These are phyloP conservation scores for Irpex sp. DNA, from an alignment of 1,284 basidiomycete species.

Conservation along the genomic window DNA sequence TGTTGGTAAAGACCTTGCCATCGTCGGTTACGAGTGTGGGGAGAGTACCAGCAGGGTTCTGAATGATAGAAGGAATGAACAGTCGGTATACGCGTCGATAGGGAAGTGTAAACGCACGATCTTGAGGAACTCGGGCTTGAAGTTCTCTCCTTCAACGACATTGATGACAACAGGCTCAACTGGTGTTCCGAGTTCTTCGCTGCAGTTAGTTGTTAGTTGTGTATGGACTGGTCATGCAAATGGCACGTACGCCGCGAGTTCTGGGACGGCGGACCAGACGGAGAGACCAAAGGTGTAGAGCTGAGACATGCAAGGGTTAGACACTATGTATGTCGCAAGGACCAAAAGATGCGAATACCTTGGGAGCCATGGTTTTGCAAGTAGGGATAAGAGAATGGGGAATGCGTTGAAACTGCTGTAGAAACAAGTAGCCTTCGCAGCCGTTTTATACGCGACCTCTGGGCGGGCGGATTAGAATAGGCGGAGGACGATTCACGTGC, in stretches of 20 bases:
- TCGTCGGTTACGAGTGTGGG: conserved; percentile 45
- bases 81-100: not conserved
- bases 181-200: conserved; percentile 41
- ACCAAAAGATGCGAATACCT: conserved; percentile 3
- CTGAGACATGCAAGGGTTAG: conserved; percentile 15
- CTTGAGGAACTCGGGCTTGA: conserved; percentile 53
- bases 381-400: not conserved
- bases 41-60: conserved; percentile 55
- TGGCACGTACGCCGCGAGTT: conserved; percentile 43
- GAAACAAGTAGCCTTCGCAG: not conserved
- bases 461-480: not conserved
- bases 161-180: conserved; percentile 37
- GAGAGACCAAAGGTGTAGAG: conserved; percentile 44
- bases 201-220: conserved; percentile 12
- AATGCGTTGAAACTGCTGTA: not conserved
- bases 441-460: not conserved
- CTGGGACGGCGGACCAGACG: conserved; percentile 47
- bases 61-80: not conserved
- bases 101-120: conserved; percentile 29
- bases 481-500: not conserved
- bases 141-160: conserved; percentile 57
- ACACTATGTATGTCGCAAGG: not conserved
- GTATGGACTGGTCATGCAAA: not conserved
- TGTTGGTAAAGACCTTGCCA: conserved; percentile 44
- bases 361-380: conserved; percentile 12